Evolutionary conservation across 2,329 filamentous ascomycete species (phyloP).

Genomic region (Monosporascus ibericus): DNA sequence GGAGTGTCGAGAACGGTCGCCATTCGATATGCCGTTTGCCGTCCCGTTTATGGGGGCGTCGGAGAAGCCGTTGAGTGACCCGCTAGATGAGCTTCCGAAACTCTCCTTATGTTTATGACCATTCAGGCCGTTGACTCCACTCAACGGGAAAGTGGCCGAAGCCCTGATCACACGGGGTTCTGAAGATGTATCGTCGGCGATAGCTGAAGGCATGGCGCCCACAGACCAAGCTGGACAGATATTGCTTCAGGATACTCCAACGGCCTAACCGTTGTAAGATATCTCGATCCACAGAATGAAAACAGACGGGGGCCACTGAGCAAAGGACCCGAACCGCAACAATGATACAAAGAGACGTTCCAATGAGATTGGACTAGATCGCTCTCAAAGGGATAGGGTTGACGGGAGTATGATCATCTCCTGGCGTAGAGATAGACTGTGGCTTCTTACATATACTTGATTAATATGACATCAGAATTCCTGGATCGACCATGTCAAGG

Average conservation of each 20-base stretch:
- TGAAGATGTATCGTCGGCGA: neutral
- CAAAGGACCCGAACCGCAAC: neutral
- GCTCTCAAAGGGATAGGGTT: neutral
- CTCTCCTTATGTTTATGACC: neutral
- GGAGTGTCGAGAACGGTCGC: constrained; percentile 1
- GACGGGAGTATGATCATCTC: neutral
- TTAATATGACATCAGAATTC: neutral
- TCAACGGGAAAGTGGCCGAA: neutral
- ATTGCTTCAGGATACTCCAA: neutral
- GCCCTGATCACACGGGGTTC: neutral
- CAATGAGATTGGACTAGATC: neutral
- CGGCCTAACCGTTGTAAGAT: neutral
- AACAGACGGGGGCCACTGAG: neutral
- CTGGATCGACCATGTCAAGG: no score
- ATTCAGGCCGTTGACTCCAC: neutral
- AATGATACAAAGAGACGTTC: neutral
- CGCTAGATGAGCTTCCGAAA: neutral
- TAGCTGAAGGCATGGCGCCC: neutral
- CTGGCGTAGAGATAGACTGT: neutral
- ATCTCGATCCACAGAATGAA: neutral
- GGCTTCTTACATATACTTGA: neutral
- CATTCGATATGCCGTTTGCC: neutral
- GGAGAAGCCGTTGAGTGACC: neutral
- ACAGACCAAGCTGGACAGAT: neutral
- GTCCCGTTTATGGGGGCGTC: neutral